These are phyloP conservation scores for Panaeolus cyanescens DNA, from an alignment of 768 basidiomycete genomes.

Conservation along the genomic window DNA sequence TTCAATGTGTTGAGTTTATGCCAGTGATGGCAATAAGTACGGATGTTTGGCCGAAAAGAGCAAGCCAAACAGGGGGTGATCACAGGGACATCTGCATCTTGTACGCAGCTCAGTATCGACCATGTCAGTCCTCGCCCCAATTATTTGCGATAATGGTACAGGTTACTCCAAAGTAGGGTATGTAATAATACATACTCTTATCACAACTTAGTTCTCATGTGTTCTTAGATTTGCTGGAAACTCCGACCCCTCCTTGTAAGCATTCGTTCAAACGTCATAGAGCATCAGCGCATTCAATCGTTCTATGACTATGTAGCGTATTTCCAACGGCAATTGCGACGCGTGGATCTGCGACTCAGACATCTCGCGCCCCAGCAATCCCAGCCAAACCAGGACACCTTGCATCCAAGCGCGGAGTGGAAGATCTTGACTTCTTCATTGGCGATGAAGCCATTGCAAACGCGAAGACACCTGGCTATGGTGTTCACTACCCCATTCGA, in stretches of 20 bases:
- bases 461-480: constrained; percentile 91
- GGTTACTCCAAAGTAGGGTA: constrained; percentile 98
- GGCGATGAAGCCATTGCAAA: constrained; percentile 98
- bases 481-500: constrained; percentile 93
- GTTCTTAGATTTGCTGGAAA: constrained; percentile 84
- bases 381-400: constrained; percentile 88
- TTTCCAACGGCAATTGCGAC: constrained; percentile 98
- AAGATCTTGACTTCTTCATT: constrained; percentile 99
- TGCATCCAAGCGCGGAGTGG: constrained; percentile 95
- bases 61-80: constrained; percentile 2
- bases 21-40: too few species aligned
- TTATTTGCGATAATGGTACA: constrained; percentile 98
- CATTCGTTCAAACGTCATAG: constrained; percentile 17
- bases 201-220: constrained; percentile 5
- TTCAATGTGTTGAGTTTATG: too few species aligned
- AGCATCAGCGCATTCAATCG: constrained; percentile 7
- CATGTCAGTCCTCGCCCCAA: constrained; percentile 89
- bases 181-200: constrained; percentile 21
- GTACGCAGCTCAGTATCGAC: constrained; percentile 17
- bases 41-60: constrained; percentile 15
- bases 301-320: constrained; percentile 52
- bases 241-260: constrained; percentile 97
- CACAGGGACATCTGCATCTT: constrained; percentile 5
- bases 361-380: constrained; percentile 73
- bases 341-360: constrained; percentile 65